Base-by-base conservation (phyloP, 75 land plant species). In the Larix kaempferi region DNA sequence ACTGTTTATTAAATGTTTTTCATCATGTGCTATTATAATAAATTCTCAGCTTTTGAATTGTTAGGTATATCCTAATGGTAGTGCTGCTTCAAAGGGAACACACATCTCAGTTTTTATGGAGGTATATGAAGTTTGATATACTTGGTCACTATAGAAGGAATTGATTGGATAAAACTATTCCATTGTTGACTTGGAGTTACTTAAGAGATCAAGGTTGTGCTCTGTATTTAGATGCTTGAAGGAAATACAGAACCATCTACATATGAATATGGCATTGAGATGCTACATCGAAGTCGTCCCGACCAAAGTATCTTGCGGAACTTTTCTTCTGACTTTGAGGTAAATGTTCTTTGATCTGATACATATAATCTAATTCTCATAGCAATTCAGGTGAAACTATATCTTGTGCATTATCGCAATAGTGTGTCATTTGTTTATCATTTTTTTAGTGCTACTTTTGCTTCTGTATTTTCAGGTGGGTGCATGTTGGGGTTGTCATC, bases 271-370 rank as follows among this genome's bases (percentile, higher is more conserved):
- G 82, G 82, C 49, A 81, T 81, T 25, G 82, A 81, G 37, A 78
- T 81, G 44, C 71, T 57, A 44, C 82, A 81, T 78, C 82, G 73
- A 6, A 64, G 15, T n/a, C 74, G 59, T 33, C 79, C 74, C 10
- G 63, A 81, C 57, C 80, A 65, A 57, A 52, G 71, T 23, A 71
- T 81, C 27, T 57, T 77, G 37, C 78, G 82, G 23, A 76, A 64
- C 65, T 81, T 81, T 73, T 81, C 82, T 57, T 81, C 80, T 10
- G 82, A 81, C 39, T 81, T 81, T 61, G 82, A 81, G 82, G 82
- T 60, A 80, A 75, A 39, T 56, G 1, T 23, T n/a, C 10, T 66
- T 56, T 59, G 35, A 25, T 27, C 67, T 56, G 15, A 56, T 57
- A 19, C 14, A 44, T 76, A 35, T 56, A 58, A 23, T 49, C 35